phyloP scores from a whole-genome alignment of 2,329 filamentous ascomycete species.

The Talaromyces sp. region DNA sequence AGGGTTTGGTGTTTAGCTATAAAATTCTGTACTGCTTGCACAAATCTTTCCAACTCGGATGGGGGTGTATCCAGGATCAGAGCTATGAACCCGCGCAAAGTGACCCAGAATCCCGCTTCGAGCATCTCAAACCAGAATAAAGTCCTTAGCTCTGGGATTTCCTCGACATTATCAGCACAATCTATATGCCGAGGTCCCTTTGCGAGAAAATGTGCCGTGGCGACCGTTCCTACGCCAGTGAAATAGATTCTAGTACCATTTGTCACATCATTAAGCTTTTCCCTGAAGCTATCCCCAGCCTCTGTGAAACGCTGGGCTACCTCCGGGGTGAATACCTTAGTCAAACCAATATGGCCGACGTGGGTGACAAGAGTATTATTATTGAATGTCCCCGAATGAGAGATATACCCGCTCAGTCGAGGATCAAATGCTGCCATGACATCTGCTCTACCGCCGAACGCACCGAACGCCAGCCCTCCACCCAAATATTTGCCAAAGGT shows the following conservation, averaged over 20 bases:
- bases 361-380: conserved; percentile 63
- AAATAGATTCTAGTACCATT: neutral
- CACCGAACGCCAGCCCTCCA: conserved; percentile 64
- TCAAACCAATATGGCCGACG: conserved; percentile 45
- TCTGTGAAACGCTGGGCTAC: neutral
- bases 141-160: neutral
- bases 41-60: neutral
- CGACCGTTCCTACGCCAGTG: neutral
- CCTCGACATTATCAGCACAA: neutral
- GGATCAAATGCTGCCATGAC: conserved; percentile 55
- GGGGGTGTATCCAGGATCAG: neutral
- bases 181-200: neutral
- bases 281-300: neutral
- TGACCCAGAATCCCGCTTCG: neutral
- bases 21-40: neutral
- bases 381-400: conserved; percentile 64
- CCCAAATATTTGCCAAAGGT: conserved; percentile 66
- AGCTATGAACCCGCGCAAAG: neutral
- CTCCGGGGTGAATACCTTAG: neutral
- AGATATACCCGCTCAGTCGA: conserved; percentile 46
- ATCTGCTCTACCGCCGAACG: conserved; percentile 59
- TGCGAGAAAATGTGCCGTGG: neutral
- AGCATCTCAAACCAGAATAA: neutral
- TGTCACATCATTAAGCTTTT: neutral
- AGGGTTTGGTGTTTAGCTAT: neutral